Conservation (phyloP, 495 filamentous ascomycete species). For the Podospora pseudocomata region DNA sequence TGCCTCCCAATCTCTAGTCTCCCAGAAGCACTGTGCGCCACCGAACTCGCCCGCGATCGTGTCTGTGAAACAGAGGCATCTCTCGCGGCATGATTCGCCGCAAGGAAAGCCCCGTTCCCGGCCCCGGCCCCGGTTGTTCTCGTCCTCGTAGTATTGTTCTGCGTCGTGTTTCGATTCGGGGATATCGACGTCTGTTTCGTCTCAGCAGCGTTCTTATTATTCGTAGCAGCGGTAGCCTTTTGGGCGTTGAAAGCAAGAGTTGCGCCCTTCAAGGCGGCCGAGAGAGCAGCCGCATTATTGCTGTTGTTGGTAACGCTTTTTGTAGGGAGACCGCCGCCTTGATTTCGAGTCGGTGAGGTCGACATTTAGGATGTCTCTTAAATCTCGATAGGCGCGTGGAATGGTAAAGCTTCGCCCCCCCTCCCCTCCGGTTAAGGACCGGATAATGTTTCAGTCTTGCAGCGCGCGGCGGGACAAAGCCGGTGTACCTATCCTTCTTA, state of each 20-base stretch:
- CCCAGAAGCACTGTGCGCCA: not conserved
- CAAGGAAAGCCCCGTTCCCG: constrained; percentile 46
- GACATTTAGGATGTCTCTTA: not conserved
- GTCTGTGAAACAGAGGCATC: constrained; percentile 14
- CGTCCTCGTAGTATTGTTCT: constrained; percentile 13
- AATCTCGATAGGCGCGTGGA: not conserved
- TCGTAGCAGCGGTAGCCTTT: not conserved
- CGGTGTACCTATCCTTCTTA: not conserved
- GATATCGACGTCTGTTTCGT: constrained; percentile 6
- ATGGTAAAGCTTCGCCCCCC: not conserved
- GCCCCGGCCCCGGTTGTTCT: constrained; percentile 18
- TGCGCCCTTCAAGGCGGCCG: constrained; percentile 47
- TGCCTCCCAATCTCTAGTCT: constrained; percentile 11
- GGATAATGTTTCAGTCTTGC: not conserved
- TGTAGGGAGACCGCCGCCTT: not conserved
- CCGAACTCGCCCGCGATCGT: not conserved
- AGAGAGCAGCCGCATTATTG: constrained; percentile 16
- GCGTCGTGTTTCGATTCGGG: constrained; percentile 15
- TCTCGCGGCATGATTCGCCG: constrained; percentile 39
- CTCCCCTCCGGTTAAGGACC: not conserved
- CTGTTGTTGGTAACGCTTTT: not conserved
- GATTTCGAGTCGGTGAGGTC: constrained; percentile 1
- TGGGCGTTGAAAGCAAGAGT: constrained; percentile 43
- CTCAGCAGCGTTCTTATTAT: not conserved
- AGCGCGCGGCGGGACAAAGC: not conserved